phyloP scores from a whole-genome alignment of 495 filamentous ascomycete genomes.

The Lepraria neglecta region DNA sequence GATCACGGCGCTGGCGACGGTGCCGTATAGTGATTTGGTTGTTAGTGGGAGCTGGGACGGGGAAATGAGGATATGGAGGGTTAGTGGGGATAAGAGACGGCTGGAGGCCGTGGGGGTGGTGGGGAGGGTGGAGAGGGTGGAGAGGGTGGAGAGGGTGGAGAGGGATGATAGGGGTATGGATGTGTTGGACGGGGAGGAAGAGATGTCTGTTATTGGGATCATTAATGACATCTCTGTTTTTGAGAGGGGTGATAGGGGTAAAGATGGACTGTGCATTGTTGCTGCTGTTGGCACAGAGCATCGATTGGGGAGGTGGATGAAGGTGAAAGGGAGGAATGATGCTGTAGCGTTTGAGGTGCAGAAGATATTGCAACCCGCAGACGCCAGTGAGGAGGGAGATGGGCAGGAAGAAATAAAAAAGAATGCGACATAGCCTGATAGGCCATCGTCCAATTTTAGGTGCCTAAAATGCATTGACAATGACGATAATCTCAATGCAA shows the following conservation, averaged over 20 bases:
- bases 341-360: constrained; percentile 76
- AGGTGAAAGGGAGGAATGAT: constrained; percentile 63
- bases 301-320: constrained; percentile 71
- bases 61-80: constrained; percentile 71
- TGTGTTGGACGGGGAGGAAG: constrained; percentile 16
- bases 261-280: constrained; percentile 72
- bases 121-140: constrained; percentile 7
- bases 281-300: constrained; percentile 82
- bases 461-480: background rate
- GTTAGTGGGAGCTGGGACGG: constrained; percentile 94
- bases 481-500: background rate
- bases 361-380: constrained; percentile 29
- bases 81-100: constrained; percentile 74
- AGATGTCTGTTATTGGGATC: constrained; percentile 57
- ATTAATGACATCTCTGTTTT: constrained; percentile 82
- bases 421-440: background rate
- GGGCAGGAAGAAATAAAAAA: background rate
- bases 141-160: constrained; percentile 17
- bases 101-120: constrained; percentile 61
- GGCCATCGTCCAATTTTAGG: background rate
- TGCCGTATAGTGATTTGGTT: constrained; percentile 83
- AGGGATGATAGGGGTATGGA: constrained; percentile 31
- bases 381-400: background rate
- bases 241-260: constrained; percentile 63
- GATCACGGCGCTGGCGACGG: constrained; percentile 79